Percentiles rank a stretch among this genome's conserved stretches.
Evolutionary conservation across 2,329 filamentous ascomycete species (phyloP).

Genomic region (Dothiorella sarmentorum): DNA sequence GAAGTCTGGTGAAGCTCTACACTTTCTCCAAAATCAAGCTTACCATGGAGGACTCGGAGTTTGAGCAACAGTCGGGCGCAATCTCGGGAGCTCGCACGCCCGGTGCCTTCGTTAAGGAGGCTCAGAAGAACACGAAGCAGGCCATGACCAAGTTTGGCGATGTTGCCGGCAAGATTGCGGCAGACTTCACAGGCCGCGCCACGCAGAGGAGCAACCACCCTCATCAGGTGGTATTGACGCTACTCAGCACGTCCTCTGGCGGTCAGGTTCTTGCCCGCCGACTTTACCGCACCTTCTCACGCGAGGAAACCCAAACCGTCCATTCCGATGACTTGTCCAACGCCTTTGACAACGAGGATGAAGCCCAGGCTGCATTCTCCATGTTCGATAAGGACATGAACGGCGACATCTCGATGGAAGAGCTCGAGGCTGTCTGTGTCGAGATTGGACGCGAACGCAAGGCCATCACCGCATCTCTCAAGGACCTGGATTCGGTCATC

Average conservation of each 20-base stretch:
- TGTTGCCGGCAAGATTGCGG: constrained; percentile 79
- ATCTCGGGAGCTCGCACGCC: constrained; percentile 69
- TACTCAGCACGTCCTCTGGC: constrained; percentile 68
- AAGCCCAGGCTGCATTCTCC: constrained; percentile 81
- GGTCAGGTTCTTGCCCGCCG: constrained; percentile 83
- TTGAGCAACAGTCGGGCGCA: constrained; percentile 56
- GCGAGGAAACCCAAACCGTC: constrained; percentile 72
- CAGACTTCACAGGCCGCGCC: constrained; percentile 80
- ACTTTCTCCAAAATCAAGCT: constrained; percentile 63
- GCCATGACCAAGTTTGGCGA: constrained; percentile 79
- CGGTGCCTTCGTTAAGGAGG: constrained; percentile 63
- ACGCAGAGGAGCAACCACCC: constrained; percentile 70
- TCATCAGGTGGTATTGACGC: constrained; percentile 75
- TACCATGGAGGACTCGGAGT: constrained; percentile 71
- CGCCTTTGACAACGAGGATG: constrained; percentile 78
- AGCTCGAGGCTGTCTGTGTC: constrained; percentile 87
- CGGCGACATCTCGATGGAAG: constrained; percentile 92
- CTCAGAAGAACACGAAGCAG: constrained; percentile 69
- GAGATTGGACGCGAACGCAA: constrained; percentile 94
- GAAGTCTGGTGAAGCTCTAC: constrained; percentile 62
- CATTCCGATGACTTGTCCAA: constrained; percentile 71
- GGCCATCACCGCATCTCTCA: constrained; percentile 88
- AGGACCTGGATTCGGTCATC: constrained; percentile 92
- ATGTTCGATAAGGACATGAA: constrained; percentile 98
- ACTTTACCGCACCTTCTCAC: constrained; percentile 80